These are phyloP conservation scores for Acanthamoeba divionensis DNA, from an alignment of 208 protist species.

Conservation along the genomic window DNA sequence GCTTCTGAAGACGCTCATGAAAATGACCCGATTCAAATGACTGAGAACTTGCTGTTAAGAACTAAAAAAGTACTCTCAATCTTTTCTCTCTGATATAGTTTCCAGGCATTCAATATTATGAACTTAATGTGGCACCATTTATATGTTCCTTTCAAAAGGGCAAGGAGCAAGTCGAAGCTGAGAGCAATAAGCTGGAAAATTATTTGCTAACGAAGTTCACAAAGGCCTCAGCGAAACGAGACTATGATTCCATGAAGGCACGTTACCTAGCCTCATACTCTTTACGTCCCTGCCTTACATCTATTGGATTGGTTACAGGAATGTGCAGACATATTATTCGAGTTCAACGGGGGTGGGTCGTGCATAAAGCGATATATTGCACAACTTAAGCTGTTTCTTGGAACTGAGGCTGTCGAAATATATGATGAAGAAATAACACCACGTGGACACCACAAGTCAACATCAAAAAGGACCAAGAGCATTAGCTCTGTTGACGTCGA, in stretches of 20 bases:
- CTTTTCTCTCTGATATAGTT: neutral
- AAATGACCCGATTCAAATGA: neutral
- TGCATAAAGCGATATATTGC: slow-evolving; percentile 17
- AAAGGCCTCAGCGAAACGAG: neutral
- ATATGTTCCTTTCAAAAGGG: neutral
- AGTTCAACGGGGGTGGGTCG: slow-evolving; percentile 24
- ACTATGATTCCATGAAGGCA: slow-evolving; percentile 14
- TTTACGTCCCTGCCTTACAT: no score
- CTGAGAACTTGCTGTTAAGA: neutral
- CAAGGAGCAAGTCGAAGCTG: neutral
- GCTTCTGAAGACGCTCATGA: no score
- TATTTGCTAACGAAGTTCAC: neutral
- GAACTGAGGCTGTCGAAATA: slow-evolving; percentile 7
- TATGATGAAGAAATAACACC: no score
- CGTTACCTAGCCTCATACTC: no score
- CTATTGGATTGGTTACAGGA: no score
- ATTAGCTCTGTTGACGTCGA: no score
- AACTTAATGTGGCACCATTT: neutral
- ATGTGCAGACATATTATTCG: neutral
- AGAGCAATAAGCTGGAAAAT: slow-evolving; percentile 47
- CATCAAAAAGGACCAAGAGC: no score
- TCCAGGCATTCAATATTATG: neutral
- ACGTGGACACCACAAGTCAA: no score
- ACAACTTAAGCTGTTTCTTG: slow-evolving; percentile 21
- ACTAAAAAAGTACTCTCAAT: neutral